These are phyloP conservation scores for Dioscorea cayenensis DNA, from an alignment of 116 monocot genomes.

Conservation along the genomic window DNA sequence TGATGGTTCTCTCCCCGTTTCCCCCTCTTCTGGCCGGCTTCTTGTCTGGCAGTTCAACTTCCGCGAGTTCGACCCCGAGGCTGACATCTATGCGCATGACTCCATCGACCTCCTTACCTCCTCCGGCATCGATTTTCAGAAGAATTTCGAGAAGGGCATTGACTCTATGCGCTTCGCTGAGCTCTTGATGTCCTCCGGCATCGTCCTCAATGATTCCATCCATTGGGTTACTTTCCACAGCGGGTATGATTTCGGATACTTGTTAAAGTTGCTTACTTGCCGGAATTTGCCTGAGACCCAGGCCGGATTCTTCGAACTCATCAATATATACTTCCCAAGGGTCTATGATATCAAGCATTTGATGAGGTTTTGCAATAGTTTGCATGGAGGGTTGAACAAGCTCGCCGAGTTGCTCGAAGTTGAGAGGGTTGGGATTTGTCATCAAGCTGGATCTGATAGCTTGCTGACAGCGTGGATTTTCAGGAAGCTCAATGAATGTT, in stretches of 20 bases:
- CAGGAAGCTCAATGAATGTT: conserved; percentile 1
- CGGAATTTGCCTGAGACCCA: not conserved
- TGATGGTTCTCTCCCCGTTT: not conserved
- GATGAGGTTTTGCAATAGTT: not conserved
- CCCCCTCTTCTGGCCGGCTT: not conserved
- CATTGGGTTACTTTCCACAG: conserved; percentile 4
- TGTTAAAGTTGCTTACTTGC: not conserved
- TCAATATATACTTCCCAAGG: not conserved
- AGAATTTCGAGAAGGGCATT: not conserved
- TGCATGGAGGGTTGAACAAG: not conserved
- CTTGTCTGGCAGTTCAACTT: conserved; percentile 11
- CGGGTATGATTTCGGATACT: conserved; percentile 3
- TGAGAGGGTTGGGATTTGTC: not conserved
- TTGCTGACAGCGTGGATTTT: not conserved
- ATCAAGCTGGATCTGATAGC: conserved; percentile 8
- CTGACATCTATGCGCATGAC: not conserved
- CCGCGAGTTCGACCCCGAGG: not conserved
- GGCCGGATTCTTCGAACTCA: not conserved
- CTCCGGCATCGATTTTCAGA: conserved; percentile 1
- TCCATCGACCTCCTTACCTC: not conserved
- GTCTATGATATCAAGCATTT: not conserved
- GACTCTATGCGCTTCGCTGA: not conserved
- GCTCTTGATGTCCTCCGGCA: not conserved
- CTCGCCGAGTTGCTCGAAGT: not conserved
- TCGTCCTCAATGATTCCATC: not conserved